phyloP scores from a whole-genome alignment of 1,284 basidiomycete species.

The Ceratobasidium sp. region DNA sequence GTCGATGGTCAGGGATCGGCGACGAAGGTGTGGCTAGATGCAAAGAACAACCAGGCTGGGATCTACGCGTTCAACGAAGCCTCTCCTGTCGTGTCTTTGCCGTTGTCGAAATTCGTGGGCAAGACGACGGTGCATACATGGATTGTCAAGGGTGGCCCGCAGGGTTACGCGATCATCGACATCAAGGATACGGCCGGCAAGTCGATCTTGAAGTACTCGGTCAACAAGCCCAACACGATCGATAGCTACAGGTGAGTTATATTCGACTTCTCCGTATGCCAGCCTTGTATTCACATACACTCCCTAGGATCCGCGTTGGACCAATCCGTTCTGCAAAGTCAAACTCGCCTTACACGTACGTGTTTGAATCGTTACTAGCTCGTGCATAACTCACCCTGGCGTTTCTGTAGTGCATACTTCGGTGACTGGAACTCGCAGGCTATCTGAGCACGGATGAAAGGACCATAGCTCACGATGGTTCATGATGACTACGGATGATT shows the following conservation, averaged over 20 bases:
- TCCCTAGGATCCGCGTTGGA: slow-evolving; percentile 2
- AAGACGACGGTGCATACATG: slow-evolving; percentile 22
- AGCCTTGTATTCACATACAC: neutral
- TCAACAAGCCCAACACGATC: neutral
- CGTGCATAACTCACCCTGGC: neutral
- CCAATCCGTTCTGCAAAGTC: neutral
- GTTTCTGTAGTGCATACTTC: neutral
- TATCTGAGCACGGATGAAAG: neutral
- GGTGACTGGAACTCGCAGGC: slow-evolving; percentile 9
- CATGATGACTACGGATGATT: neutral
- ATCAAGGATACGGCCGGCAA: slow-evolving; percentile 13
- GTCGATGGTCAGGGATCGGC: neutral
- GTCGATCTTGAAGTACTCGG: neutral
- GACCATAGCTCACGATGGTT: too few species aligned
- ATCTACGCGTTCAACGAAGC: neutral
- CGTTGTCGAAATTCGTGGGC: neutral
- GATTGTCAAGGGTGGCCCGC: slow-evolving; percentile 14
- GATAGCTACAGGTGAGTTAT: slow-evolving; percentile 14
- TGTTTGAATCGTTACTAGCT: neutral
- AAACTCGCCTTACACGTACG: neutral
- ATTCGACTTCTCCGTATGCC: neutral
- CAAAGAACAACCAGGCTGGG: neutral
- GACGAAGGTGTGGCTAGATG: slow-evolving; percentile 14
- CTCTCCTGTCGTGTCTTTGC: slow-evolving; percentile 8
- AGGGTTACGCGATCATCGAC: neutral